phyloP scores from a whole-genome alignment of 106 monocot species.

The Dendrobium catenatum region DNA sequence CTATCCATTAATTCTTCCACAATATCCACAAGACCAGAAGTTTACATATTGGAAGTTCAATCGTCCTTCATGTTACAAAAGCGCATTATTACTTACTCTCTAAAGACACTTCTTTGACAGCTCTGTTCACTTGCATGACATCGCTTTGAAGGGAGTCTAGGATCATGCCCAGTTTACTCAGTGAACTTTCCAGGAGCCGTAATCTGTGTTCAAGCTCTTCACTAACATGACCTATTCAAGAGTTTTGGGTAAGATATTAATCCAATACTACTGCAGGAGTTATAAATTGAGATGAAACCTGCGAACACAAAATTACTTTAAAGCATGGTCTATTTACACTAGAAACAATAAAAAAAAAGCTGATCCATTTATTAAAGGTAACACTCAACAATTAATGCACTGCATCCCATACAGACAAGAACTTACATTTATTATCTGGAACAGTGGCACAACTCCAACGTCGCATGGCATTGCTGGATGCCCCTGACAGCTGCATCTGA shows the following conservation, averaged over 20 bases:
- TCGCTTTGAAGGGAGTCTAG: constrained; percentile 73
- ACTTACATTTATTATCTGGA: constrained; percentile 64
- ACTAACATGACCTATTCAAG: constrained; percentile 51
- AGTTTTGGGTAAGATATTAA: neutral
- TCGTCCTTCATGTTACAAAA: neutral
- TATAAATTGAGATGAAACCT: neutral
- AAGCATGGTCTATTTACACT: neutral
- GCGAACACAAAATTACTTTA: neutral
- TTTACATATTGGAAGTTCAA: neutral
- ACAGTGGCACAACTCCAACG: constrained; percentile 44
- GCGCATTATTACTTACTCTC: constrained; percentile 55
- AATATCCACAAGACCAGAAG: neutral
- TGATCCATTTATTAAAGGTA: neutral
- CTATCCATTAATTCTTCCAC: neutral
- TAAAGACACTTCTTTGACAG: constrained; percentile 62
- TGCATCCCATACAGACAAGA: neutral
- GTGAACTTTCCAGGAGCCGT: constrained; percentile 50
- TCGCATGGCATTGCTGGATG: constrained; percentile 42
- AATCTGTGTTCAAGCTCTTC: constrained; percentile 79
- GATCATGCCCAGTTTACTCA: constrained; percentile 68
- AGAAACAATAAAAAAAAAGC: neutral
- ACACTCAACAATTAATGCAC: neutral
- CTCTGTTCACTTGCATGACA: constrained; percentile 73
- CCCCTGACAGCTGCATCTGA: constrained; percentile 60
- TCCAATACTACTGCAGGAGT: neutral